A percentile compares a stretch with the other conserved stretches of the same genome.
phyloP scores from a whole-genome alignment of 345 rosid species.

The Turnera subulata region DNA sequence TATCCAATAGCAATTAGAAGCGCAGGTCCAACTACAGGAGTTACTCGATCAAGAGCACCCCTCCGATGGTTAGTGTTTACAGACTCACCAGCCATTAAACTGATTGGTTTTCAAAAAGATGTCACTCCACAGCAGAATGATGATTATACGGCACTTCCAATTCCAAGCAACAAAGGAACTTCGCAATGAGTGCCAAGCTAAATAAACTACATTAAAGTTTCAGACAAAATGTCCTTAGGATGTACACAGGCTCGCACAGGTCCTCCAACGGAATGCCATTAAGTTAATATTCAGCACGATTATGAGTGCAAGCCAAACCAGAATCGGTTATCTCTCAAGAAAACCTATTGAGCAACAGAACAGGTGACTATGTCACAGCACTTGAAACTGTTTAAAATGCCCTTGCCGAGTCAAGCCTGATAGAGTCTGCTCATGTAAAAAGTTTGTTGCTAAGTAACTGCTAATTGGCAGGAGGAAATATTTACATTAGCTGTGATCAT shows the following conservation, averaged over 20 bases:
- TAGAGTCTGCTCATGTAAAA: constrained; percentile 12
- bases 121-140: constrained; percentile 3
- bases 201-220: constrained; percentile 30
- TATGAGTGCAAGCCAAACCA: neutral
- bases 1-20: constrained; percentile 78
- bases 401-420: constrained; percentile 4
- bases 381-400: constrained; percentile 7
- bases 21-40: constrained; percentile 64
- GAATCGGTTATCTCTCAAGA: constrained; percentile 10
- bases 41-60: constrained; percentile 42
- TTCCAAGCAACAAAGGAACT: constrained; percentile 22
- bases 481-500: constrained; percentile 14
- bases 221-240: constrained; percentile 13
- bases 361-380: neutral
- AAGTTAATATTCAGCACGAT: neutral
- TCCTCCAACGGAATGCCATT: constrained; percentile 10
- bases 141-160: constrained; percentile 12
- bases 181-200: constrained; percentile 17
- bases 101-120: constrained; percentile 7
- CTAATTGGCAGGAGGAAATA: constrained; percentile 2
- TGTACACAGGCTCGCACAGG: constrained; percentile 14
- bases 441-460: constrained; percentile 4
- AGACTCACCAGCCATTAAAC: constrained; percentile 65
- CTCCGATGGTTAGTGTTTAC: constrained; percentile 33
- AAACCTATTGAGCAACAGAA: constrained; percentile 11